These are phyloP conservation scores for Trametes sanguinea DNA, from an alignment of 768 basidiomycete species.

Conservation along the genomic window DNA sequence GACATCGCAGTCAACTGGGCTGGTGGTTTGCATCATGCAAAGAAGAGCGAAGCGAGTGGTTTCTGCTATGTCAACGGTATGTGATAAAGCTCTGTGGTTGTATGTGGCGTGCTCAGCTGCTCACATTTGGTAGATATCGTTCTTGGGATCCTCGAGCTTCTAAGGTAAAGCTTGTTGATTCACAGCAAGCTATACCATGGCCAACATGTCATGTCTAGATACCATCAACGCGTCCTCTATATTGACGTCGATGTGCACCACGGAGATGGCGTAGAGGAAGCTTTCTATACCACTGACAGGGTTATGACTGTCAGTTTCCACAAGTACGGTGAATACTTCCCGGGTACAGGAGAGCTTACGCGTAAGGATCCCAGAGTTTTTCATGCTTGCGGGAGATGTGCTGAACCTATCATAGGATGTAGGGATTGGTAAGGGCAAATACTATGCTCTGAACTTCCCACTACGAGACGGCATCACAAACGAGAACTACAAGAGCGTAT, in stretches of 20 bases:
- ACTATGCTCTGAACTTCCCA: conserved; percentile 94
- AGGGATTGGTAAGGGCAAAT: conserved; percentile 91
- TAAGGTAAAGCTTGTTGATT: conserved; percentile 55
- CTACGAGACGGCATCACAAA: conserved; percentile 94
- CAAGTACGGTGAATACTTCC: conserved; percentile 99
- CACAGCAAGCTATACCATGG: too few species aligned
- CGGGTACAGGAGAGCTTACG: conserved; percentile 98
- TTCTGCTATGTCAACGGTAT: conserved; percentile 98
- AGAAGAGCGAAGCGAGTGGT: conserved; percentile 98
- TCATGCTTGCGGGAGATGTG: neutral
- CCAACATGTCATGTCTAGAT: conserved; percentile 46
- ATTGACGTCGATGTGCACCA: conserved; percentile 99
- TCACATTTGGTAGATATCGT: conserved; percentile 79
- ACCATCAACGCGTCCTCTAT: conserved; percentile 92
- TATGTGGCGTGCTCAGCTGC: neutral
- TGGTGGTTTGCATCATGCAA: conserved; percentile 96
- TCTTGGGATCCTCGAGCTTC: conserved; percentile 90
- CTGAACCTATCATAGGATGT: conserved; percentile 59
- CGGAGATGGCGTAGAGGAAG: conserved; percentile 98
- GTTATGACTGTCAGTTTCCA: conserved; percentile 99
- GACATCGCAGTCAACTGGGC: conserved; percentile 99
- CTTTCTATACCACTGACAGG: conserved; percentile 97
- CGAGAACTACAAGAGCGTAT: conserved; percentile 91
- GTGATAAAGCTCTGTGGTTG: conserved; percentile 21
- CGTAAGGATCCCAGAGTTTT: conserved; percentile 43